Conservation (phyloP, 73 alveolate species). For the Stentor roeselii region DNA sequence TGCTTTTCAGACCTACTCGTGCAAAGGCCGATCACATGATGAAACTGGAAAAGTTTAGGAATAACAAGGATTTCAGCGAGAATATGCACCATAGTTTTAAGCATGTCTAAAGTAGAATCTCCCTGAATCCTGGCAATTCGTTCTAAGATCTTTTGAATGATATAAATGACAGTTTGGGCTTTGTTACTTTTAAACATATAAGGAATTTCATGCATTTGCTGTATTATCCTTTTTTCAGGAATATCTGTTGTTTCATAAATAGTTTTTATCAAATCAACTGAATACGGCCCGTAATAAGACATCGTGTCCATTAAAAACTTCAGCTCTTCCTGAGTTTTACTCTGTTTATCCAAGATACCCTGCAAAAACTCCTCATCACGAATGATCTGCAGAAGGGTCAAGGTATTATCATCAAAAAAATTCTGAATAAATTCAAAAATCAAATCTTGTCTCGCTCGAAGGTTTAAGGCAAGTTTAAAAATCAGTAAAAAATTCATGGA, state of each 20-base stretch:
- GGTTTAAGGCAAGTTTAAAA: neutral
- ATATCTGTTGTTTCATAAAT: neutral
- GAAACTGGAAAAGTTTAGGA: neutral
- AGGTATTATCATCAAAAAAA: neutral
- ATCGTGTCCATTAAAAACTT: neutral
- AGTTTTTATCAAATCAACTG: neutral
- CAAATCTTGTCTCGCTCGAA: neutral
- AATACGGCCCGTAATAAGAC: conserved; percentile 9
- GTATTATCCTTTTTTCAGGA: neutral
- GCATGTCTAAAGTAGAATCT: neutral
- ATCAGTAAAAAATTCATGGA: neutral
- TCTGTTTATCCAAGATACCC: neutral
- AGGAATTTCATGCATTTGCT: conserved; percentile 14
- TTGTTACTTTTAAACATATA: neutral
- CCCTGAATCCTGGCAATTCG: neutral
- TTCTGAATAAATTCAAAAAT: neutral
- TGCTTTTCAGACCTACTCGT: neutral
- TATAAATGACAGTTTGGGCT: neutral
- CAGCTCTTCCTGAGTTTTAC: neutral
- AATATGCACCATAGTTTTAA: neutral
- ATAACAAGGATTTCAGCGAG: neutral
- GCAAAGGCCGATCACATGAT: neutral
- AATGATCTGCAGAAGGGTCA: neutral
- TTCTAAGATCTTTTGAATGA: neutral
- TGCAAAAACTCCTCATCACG: neutral